These are phyloP conservation scores for Neofusicoccum cordaticola DNA, from an alignment of 2,329 filamentous ascomycete genomes.

Conservation along the genomic window DNA sequence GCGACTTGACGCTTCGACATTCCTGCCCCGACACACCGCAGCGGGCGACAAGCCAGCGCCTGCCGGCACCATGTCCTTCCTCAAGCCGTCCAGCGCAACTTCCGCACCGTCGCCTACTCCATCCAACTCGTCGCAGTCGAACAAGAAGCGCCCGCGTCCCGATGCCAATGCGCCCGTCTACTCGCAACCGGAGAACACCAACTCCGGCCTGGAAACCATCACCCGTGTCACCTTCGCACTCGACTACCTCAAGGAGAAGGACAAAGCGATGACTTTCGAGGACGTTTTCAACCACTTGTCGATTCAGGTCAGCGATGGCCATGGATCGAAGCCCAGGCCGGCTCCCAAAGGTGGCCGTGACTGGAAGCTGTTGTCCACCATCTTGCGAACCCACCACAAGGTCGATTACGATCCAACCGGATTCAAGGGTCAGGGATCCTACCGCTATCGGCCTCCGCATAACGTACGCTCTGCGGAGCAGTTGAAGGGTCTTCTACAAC, in stretches of 20 bases:
- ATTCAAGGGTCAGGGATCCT: conserved; percentile 71
- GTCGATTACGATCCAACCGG: conserved; percentile 56
- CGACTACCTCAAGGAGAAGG: conserved; percentile 63
- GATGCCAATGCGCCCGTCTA: conserved; percentile 56
- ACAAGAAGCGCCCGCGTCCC: conserved; percentile 58
- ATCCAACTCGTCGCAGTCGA: conserved; percentile 36
- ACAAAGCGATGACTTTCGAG: conserved; percentile 55
- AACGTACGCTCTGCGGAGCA: conserved; percentile 75
- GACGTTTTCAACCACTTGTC: conserved; percentile 81
- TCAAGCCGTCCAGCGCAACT: conserved; percentile 29
- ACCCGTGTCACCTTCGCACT: conserved; percentile 87
- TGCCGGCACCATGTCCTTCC: conserved; percentile 32
- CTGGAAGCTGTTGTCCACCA: conserved; percentile 54
- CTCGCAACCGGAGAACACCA: conserved; percentile 73
- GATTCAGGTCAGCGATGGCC: conserved; percentile 59
- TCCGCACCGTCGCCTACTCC: conserved; percentile 63
- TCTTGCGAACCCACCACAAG: conserved; percentile 65
- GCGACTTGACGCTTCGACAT: background rate
- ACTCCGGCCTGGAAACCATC: conserved; percentile 75
- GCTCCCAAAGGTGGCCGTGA: conserved; percentile 5
- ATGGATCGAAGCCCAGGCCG: conserved; percentile 49
- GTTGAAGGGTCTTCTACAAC: conserved; percentile 77
- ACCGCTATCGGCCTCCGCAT: conserved; percentile 79
- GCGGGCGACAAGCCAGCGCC: background rate
- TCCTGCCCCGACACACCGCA: background rate